These are phyloP conservation scores for Paratrimastix pyriformis DNA, from an alignment of 78 protist species.

Conservation along the genomic window DNA sequence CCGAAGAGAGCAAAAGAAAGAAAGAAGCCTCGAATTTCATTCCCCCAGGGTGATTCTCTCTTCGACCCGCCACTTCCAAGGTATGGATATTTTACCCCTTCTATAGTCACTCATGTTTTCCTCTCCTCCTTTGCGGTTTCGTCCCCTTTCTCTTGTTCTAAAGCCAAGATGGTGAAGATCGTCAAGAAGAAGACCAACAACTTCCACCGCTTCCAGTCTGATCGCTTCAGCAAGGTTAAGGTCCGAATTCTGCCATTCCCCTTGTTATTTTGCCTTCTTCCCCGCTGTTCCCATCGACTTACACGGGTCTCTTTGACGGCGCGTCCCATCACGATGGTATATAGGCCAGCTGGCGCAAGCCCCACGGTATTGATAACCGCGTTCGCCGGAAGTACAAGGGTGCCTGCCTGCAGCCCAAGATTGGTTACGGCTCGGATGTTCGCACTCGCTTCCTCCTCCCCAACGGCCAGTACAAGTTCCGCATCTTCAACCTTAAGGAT, in stretches of 20 bases:
- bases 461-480: slow-evolving; percentile 80
- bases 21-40: background rate
- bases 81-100: background rate
- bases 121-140: no score
- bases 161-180: slow-evolving; percentile 44
- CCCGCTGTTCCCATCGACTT: background rate
- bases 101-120: background rate
- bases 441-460: slow-evolving; percentile 60
- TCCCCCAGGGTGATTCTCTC: background rate
- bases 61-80: background rate
- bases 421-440: slow-evolving; percentile 88
- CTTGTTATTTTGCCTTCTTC: background rate
- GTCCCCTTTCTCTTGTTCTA: no score
- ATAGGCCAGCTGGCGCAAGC: slow-evolving; percentile 79
- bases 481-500: slow-evolving; percentile 78
- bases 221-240: slow-evolving; percentile 41
- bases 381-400: slow-evolving; percentile 88
- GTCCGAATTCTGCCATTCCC: background rate
- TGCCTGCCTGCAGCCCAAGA: slow-evolving; percentile 48
- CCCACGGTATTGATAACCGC: slow-evolving; percentile 92
- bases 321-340: no score
- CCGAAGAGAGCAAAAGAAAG: background rate
- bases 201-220: slow-evolving; percentile 87
- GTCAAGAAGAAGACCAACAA: slow-evolving; percentile 78
- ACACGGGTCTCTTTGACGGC: background rate